Evolutionary conservation across 2,329 filamentous ascomycete species (phyloP).

Genomic region (Calonectria multiphialidica): DNA sequence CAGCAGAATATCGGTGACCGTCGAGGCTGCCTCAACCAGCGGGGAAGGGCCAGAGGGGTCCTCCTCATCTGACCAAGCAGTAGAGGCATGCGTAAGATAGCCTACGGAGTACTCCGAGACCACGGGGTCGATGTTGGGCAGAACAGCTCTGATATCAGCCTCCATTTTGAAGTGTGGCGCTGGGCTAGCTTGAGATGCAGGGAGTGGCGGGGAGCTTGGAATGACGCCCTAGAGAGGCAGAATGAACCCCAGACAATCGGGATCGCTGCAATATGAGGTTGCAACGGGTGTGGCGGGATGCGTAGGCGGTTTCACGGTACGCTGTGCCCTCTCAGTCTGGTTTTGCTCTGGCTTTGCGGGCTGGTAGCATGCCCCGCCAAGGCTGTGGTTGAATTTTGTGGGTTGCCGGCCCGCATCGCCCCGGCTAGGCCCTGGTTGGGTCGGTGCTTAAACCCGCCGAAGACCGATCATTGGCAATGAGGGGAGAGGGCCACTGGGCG

Average conservation of each 20-base stretch:
- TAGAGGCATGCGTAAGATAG: conserved; percentile 94
- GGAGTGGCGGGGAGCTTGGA: background rate
- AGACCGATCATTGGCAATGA: conserved; percentile 18
- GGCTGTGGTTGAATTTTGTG: conserved; percentile 44
- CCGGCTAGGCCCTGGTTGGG: conserved; percentile 15
- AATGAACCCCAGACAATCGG: background rate
- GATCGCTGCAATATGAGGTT: background rate
- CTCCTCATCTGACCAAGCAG: conserved; percentile 80
- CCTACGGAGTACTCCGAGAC: conserved; percentile 94
- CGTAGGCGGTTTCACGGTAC: conserved; percentile 7
- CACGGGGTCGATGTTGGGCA: conserved; percentile 89
- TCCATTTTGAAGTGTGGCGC: conserved; percentile 72
- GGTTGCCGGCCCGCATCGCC: conserved; percentile 29
- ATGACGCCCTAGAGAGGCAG: background rate
- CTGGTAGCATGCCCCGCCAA: conserved; percentile 37
- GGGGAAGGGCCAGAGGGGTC: conserved; percentile 80
- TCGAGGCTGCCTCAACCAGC: conserved; percentile 83
- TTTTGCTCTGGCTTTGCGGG: conserved; percentile 32
- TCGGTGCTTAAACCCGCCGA: conserved; percentile 33
- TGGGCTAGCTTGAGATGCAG: conserved; percentile 1
- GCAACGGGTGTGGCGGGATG: background rate
- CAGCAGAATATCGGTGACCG: conserved; percentile 88
- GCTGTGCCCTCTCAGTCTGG: conserved; percentile 7
- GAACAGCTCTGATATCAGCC: conserved; percentile 84
- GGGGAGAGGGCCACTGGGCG: background rate